Conservation (phyloP, 805 yeast species). For the Candida germanica region DNA sequence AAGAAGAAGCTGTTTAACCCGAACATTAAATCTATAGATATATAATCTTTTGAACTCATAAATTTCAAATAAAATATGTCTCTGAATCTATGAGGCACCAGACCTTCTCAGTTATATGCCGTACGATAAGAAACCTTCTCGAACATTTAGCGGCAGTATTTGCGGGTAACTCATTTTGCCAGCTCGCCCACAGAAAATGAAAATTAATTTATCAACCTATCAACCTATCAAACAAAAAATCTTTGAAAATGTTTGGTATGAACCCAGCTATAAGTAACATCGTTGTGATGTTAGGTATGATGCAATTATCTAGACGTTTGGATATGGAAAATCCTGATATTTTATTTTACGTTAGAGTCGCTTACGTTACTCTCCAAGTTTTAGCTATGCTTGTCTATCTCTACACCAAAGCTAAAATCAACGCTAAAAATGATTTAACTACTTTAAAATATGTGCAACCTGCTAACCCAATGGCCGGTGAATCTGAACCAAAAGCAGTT, state of each 20-base stretch:
- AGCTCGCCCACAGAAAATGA: constrained; percentile 1
- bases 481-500: constrained; percentile 66
- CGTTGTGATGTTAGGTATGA: constrained; percentile 89
- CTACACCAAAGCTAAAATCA: constrained; percentile 57
- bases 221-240: background rate
- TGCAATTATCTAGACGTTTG: constrained; percentile 87
- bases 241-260: constrained; percentile 39
- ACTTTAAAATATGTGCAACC: constrained; percentile 89
- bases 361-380: constrained; percentile 65
- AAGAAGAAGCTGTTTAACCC: constrained; percentile 36
- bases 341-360: constrained; percentile 69
- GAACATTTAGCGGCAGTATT: constrained; percentile 4
- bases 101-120: too few species aligned
- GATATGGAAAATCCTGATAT: constrained; percentile 83
- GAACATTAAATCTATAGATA: too few species aligned
- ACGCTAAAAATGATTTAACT: constrained; percentile 81
- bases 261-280: constrained; percentile 87
- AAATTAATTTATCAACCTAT: background rate
- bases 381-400: constrained; percentile 66
- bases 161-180: constrained; percentile 10
- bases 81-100: too few species aligned
- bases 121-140: too few species aligned
- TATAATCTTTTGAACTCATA: too few species aligned
- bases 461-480: constrained; percentile 75
- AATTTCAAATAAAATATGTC: too few species aligned